Evolutionary conservation across 2,329 filamentous ascomycete genomes (phyloP), one percentile per base, ranked within the genome.

Genomic region (Scedosporium apiospermum): DNA sequence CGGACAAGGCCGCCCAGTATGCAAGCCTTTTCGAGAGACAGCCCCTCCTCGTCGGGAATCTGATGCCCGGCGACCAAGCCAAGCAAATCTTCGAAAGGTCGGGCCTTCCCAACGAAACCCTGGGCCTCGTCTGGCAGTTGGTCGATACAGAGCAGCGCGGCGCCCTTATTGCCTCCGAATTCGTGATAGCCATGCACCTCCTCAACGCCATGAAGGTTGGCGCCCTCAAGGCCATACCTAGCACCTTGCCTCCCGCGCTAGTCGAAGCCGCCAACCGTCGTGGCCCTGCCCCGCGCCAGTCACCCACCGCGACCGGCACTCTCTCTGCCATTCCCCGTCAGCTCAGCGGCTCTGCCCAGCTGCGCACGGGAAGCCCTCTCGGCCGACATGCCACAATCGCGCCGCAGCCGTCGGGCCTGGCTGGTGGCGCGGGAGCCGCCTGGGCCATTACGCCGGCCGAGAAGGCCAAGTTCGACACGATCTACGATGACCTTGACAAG

Each of bases 101-200:
- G 1, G 87, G 89, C 62, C 78, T 99, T 65, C 89, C 93, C 4
- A 97, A 96, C 72, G 92, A 98, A 68, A 83, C 90, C 10, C 81
- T 99, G 38, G 93, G 93, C n/a, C 87, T 89, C 67, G 97, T 99
- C 77, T 99, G 95, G 95, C 92, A 90, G 69, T 82, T 99, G 65
- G 89, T 93, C 23, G 95, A 99, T 73, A 95, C 91, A 0, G 93
- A 97, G 75, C 92, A 96, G 76, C 87, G 93, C 61, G 95, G 95
- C 60, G 87, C 89, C 38, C 81, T 99, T 42, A 89, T 93, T 63
- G 82, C 88, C 68, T 93, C 92, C 14, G 95, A 98, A 70, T 99
- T 99, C 73, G 90, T 96, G 71, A 96, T 99, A 70, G 95, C 95
- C 57, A 99, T 99, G 95, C 95, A 99, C 74, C 80, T 99, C 65